Percentiles rank a stretch among this genome's conserved stretches.
Conservation (phyloP, 768 basidiomycete genomes). For the Serpula lacrymans region DNA sequence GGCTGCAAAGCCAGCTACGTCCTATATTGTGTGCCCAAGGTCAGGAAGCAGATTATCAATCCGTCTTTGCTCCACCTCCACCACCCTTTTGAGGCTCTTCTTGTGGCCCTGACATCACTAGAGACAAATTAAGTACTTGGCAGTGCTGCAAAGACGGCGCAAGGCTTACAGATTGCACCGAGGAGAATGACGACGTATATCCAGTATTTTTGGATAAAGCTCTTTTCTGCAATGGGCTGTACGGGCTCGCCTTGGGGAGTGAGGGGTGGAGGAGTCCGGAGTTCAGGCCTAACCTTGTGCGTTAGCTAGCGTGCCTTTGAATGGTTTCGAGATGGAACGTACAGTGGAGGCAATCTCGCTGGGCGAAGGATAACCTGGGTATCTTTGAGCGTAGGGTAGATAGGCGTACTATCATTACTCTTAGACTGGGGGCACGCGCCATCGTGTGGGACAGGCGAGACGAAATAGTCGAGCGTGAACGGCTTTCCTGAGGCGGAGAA, state of each 20-base stretch:
- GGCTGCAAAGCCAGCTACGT: too few species aligned
- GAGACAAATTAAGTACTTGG: too few species aligned
- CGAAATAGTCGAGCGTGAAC: slow-evolving; percentile 71
- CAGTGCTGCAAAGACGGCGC: too few species aligned
- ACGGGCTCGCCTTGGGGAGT: slow-evolving; percentile 64
- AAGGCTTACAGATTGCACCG: slow-evolving; percentile 55
- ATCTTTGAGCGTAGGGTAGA: slow-evolving; percentile 39
- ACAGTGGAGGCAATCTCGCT: slow-evolving; percentile 57
- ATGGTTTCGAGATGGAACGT: slow-evolving; percentile 21
- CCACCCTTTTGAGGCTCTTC: too few species aligned
- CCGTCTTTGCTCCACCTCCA: too few species aligned
- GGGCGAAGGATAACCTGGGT: slow-evolving; percentile 48
- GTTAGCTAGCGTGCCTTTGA: slow-evolving; percentile 3
- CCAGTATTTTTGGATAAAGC: slow-evolving; percentile 90
- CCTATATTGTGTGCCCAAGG: too few species aligned
- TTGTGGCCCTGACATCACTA: too few species aligned
- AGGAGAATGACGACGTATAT: slow-evolving; percentile 66
- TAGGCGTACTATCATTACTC: slow-evolving; percentile 14
- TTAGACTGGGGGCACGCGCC: slow-evolving; percentile 53
- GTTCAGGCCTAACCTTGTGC: slow-evolving; percentile 50
- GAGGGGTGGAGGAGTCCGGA: slow-evolving; percentile 65
- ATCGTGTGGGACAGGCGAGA: slow-evolving; percentile 63
- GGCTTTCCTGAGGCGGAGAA: slow-evolving; percentile 42
- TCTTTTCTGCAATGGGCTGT: slow-evolving; percentile 61
- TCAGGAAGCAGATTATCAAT: too few species aligned